These are phyloP conservation scores for Aspergillus campestris DNA, from an alignment of 495 filamentous ascomycete species.

Conservation along the genomic window DNA sequence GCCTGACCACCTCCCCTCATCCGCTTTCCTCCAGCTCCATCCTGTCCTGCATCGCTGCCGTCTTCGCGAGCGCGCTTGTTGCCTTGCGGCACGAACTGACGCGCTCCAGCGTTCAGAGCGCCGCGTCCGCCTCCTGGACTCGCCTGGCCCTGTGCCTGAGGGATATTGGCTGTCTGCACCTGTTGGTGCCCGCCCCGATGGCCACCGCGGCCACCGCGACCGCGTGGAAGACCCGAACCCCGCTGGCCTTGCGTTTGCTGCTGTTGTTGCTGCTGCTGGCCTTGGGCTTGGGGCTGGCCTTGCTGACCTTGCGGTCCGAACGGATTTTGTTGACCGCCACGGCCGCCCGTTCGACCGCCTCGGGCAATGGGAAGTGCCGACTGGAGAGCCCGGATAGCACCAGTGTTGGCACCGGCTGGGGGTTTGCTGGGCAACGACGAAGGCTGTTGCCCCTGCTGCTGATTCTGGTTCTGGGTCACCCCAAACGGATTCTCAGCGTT, in stretches of 20 bases:
- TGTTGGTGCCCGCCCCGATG: slow-evolving; percentile 39
- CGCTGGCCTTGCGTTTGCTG: slow-evolving; percentile 24
- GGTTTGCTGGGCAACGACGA: slow-evolving; percentile 29
- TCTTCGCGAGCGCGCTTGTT: slow-evolving; percentile 60
- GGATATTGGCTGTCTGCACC: slow-evolving; percentile 17
- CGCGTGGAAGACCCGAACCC: slow-evolving; percentile 37
- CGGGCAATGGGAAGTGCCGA: slow-evolving; percentile 44
- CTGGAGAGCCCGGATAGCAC: slow-evolving; percentile 33
- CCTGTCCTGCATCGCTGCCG: slow-evolving; percentile 34
- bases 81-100: slow-evolving; percentile 55
- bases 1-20: slow-evolving; percentile 42
- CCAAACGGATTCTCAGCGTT: slow-evolving; percentile 25
- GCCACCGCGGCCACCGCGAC: slow-evolving; percentile 33
- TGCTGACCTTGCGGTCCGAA: slow-evolving; percentile 18
- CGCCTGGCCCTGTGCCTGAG: slow-evolving; percentile 23
- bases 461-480: slow-evolving; percentile 15
- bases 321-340: slow-evolving; percentile 26
- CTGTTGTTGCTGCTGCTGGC: slow-evolving; percentile 14
- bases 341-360: slow-evolving; percentile 23
- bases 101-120: slow-evolving; percentile 43
- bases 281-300: slow-evolving; percentile 1
- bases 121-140: slow-evolving; percentile 29
- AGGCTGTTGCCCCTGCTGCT: slow-evolving; percentile 13
- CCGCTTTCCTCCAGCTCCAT: slow-evolving; percentile 40
- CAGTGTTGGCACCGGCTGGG: slow-evolving; percentile 27